A percentile compares a stretch with the other conserved stretches of the same genome.
phyloP scores from a whole-genome alignment of 768 basidiomycete species.

The Lentinula aciculospora region DNA sequence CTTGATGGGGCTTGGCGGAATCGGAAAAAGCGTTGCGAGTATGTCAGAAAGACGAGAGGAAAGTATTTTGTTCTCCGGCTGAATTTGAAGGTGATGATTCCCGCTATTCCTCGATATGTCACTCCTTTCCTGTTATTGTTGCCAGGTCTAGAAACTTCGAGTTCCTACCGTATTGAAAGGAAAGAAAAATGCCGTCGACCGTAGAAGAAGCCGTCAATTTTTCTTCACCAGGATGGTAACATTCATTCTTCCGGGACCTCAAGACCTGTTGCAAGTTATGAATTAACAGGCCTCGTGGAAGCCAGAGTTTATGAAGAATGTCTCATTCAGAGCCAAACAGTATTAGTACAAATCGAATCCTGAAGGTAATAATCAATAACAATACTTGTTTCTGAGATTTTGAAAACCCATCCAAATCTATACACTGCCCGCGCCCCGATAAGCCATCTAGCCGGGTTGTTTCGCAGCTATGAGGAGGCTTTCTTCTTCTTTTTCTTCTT shows the following conservation, averaged over 20 bases:
- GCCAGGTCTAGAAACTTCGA: background rate
- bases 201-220: background rate
- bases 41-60: background rate
- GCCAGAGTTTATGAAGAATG: background rate
- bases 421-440: too few relatives aligned
- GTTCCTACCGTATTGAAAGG: background rate
- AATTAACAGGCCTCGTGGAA: too few relatives aligned
- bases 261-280: background rate
- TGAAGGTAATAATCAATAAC: background rate
- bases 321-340: background rate
- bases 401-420: background rate
- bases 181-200: background rate
- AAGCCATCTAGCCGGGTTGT: background rate
- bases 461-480: background rate
- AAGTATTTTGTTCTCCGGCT: too few relatives aligned
- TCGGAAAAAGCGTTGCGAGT: background rate
- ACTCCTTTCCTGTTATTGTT: background rate
- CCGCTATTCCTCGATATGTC: background rate
- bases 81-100: too few relatives aligned
- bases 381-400: background rate
- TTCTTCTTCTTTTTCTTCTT: slow-evolving; percentile 14
- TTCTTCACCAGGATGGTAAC: background rate
- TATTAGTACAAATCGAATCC: background rate
- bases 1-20: background rate
- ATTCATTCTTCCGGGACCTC: background rate